Conservation (phyloP, 2,329 filamentous ascomycete genomes). For the Xylaria arbuscula region DNA sequence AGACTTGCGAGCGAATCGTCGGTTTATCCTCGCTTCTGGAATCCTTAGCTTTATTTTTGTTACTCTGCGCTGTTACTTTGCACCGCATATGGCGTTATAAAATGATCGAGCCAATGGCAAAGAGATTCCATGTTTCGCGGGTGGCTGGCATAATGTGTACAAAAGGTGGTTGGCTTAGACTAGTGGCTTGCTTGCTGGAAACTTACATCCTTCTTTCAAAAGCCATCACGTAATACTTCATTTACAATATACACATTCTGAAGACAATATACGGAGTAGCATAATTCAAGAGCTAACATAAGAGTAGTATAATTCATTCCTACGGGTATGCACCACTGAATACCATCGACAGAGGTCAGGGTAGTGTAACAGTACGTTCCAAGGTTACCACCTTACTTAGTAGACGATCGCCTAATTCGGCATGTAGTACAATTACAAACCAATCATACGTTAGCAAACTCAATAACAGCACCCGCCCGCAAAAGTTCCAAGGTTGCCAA, state of each 20-base stretch:
- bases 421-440: neutral
- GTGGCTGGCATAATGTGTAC: neutral
- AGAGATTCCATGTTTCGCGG: neutral
- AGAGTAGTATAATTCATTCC: too few species aligned
- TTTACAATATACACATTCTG: too few species aligned
- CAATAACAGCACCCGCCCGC: too few species aligned
- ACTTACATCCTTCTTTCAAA: too few species aligned
- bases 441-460: neutral
- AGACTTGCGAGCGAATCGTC: conserved; percentile 2
- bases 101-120: neutral
- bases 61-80: conserved; percentile 5
- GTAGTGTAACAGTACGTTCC: too few species aligned
- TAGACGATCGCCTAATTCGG: neutral
- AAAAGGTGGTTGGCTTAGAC: too few species aligned
- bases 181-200: neutral
- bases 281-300: too few species aligned
- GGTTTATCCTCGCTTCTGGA: neutral
- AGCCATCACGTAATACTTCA: too few species aligned
- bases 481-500: too few species aligned
- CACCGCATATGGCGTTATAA: conserved; percentile 2
- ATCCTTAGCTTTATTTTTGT: neutral
- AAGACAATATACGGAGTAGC: too few species aligned
- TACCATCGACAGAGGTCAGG: too few species aligned
- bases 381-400: neutral
- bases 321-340: too few species aligned